Base-by-base conservation (phyloP, 331 rosid species). In the Rhamnella rubrinervis region DNA sequence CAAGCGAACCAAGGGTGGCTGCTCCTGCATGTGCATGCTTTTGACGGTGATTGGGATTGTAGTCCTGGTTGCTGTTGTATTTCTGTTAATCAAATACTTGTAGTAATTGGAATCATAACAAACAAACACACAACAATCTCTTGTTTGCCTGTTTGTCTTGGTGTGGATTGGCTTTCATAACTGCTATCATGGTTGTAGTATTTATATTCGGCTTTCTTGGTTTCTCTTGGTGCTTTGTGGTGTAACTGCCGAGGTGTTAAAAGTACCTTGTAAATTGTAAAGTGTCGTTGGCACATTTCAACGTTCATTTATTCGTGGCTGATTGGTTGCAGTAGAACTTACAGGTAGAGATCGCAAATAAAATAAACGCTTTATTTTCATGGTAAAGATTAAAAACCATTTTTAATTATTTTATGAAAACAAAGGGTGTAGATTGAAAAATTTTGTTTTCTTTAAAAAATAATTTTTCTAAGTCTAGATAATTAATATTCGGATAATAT, bases 21-120 rank as follows among this genome's bases (percentile, higher is more conserved):
- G 98, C 85, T 80, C 98, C 65, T 91, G 98, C 91, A 59, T 91
- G 90, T 87, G 88, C 83, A 66, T 95, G 98, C 85, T 95, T 67
- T 68, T 84, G 68, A 66, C 96, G 9, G 90, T 89, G 23, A 39
- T 89, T 60, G 98, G 96, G 68, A 91, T 95, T 31, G 91, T 91
- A 55, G 85, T 63, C 76, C 85, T 95, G 77, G 74, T 83, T 7
- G 86, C 79, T 59, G 91, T 84, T 64, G 73, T 89, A 76, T 95
- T 69, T 76, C 76, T 95, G 59, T 70, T 95, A 75, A 57, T 91
- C 73, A 95, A 89, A 75, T 89, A 81, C 70, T 84, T 95, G 96
- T 91, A 91, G 77, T 37, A 35, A 12, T 50, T 65, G 16, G 15
- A n/a, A 14, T 14, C 55, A 41, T 28, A 23, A 23, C 23, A n/a